A percentile compares a stretch with the other conserved stretches of the same genome.
Conservation (phyloP, 2,329 filamentous ascomycete species). For the Alternaria arbusti region DNA sequence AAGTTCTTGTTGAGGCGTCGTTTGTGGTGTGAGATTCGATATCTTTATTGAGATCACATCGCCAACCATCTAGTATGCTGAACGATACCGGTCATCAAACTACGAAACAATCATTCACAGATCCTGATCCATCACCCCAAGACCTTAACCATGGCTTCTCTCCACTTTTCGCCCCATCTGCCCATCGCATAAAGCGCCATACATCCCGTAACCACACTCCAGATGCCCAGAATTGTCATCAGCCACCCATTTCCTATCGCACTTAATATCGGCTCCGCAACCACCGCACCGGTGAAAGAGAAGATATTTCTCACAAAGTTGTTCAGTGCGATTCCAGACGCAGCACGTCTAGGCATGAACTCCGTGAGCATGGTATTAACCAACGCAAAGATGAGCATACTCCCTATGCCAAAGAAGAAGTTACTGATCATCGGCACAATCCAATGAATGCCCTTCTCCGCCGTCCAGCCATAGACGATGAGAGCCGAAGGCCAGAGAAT, state of each 20-base stretch:
- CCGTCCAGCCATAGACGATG: slow-evolving; percentile 49
- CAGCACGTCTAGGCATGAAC: slow-evolving; percentile 47
- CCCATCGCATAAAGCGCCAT: slow-evolving; percentile 66
- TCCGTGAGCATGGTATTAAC: slow-evolving; percentile 51
- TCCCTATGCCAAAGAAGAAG: slow-evolving; percentile 51
- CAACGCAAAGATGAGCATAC: slow-evolving; percentile 49
- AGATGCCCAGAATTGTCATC: slow-evolving; percentile 53
- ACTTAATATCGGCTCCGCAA: slow-evolving; percentile 43
- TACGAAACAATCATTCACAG: not conserved
- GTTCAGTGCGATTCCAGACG: slow-evolving; percentile 48
- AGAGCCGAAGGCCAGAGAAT: slow-evolving; percentile 45
- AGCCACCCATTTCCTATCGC: slow-evolving; percentile 51
- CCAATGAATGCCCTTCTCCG: slow-evolving; percentile 41
- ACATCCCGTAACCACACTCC: slow-evolving; percentile 53
- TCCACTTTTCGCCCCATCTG: slow-evolving; percentile 68
- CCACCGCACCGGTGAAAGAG: slow-evolving; percentile 45
- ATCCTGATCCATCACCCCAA: slow-evolving; percentile 16
- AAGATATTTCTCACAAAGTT: slow-evolving; percentile 50
- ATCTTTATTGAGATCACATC: not conserved
- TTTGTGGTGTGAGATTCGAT: not conserved
- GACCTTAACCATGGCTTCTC: slow-evolving; percentile 63
- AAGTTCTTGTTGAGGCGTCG: not conserved
- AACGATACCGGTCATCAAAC: not conserved
- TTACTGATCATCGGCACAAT: slow-evolving; percentile 47
- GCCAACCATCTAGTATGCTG: not conserved